Evolutionary conservation across 192 early-diverging fungal species (phyloP).

Genomic region (Chytriomyces sp.): DNA sequence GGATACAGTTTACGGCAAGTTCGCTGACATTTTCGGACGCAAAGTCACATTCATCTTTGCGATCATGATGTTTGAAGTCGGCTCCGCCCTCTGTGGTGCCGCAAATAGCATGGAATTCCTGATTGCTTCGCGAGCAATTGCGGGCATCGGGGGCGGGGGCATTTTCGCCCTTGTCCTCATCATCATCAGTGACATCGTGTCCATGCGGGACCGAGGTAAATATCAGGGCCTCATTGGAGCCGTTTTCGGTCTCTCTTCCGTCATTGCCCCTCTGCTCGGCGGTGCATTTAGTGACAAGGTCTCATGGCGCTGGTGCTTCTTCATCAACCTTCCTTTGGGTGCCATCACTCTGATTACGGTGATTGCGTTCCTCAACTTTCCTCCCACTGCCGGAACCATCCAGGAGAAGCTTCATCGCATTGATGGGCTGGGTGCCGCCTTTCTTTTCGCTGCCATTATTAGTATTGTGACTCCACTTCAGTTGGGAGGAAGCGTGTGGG

Average conservation of each 20-base stretch:
- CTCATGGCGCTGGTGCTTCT: constrained; percentile 65
- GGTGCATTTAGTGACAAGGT: constrained; percentile 76
- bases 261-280: constrained; percentile 83
- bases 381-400: constrained; percentile 50
- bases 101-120: constrained; percentile 61
- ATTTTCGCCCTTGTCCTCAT: constrained; percentile 77
- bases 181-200: constrained; percentile 32
- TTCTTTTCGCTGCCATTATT: constrained; percentile 58
- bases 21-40: constrained; percentile 91
- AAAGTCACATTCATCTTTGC: constrained; percentile 76
- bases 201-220: constrained; percentile 52
- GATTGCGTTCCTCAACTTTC: constrained; percentile 62
- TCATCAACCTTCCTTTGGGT: constrained; percentile 84
- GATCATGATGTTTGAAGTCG: constrained; percentile 75
- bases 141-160: constrained; percentile 82
- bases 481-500: constrained; percentile 71
- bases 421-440: constrained; percentile 64
- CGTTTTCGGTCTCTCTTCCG: constrained; percentile 59
- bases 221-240: constrained; percentile 82
- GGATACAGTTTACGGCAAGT: constrained; percentile 87
- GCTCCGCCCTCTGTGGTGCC: constrained; percentile 81
- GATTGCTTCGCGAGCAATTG: constrained; percentile 76
- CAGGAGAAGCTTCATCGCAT: constrained; percentile 66
- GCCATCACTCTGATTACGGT: constrained; percentile 61
- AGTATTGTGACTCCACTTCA: constrained; percentile 68